Evolutionary conservation across 2,329 filamentous ascomycete species (phyloP), one percentile per base, ranked within the genome.

Genomic region (Metarhizium sp.): DNA sequence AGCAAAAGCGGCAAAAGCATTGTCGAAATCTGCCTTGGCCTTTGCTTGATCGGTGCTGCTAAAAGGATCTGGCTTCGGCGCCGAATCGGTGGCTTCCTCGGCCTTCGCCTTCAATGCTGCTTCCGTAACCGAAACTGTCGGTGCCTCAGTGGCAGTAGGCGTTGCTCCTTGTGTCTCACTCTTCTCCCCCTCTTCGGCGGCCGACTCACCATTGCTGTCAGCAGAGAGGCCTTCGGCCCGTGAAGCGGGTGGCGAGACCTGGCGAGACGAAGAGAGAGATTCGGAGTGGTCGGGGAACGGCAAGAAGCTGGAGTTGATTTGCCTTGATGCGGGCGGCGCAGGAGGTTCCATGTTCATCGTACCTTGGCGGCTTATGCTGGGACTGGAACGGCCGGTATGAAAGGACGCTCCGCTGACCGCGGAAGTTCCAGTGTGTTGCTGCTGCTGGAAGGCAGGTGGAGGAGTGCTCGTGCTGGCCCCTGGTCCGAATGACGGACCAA

Each of bases 1-100:
- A 53, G 77, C 76, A 63, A 94, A 92, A 55, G 85, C 86, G 47
- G 87, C 88, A 74, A 95, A 95, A 2, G 90, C 90, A 58, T 86
- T 85, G 66, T 95, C 90, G 62, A 95, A 94, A 63, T 94, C 90
- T 51, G 88, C 85, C 72, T 90, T 90, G 45, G 84, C 81, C 69
- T 82, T 84, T 54, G 75, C 75, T 56, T 80, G 73, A 55, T 81
- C 78, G 58, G 78, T 69, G 32, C 73, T 72, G 6, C 71, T 71
- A 57, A 86, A 86, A 6, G 80, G 76, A 61, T 82, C 80, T 38
- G 65, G 60, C 47, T 51, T 49, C 29, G 61, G 47, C 32, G 60
- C 61, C n/a, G 56, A 50, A 50, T 52, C 55, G 29, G 54, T 29
- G 43, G 59, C 18, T 30, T 59, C 60, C 32, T 56, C 62, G 18